Evolutionary conservation across 768 basidiomycete genomes (phyloP).

Genomic region (Coprinopsis strossmayeri): DNA sequence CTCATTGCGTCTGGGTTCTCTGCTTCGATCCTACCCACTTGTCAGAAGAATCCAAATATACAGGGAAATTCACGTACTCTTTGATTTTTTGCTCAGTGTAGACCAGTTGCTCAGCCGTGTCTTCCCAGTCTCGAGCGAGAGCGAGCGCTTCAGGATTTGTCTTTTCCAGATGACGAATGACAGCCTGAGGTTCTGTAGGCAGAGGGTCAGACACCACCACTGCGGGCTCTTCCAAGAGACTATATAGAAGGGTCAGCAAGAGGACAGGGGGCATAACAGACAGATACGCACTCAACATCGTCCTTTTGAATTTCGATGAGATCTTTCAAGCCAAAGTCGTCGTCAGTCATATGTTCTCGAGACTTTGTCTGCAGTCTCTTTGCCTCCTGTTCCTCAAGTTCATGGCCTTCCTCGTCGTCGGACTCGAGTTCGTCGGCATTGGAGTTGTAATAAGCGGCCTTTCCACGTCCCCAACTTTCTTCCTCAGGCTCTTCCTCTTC

Average conservation of each 20-base stretch:
- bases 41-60: background rate
- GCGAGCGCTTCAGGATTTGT: slow-evolving; percentile 75
- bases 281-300: slow-evolving; percentile 27
- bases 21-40: slow-evolving; percentile 36
- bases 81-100: slow-evolving; percentile 47
- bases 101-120: slow-evolving; percentile 49
- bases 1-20: slow-evolving; percentile 45
- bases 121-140: slow-evolving; percentile 79
- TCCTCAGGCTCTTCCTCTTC: slow-evolving; percentile 41
- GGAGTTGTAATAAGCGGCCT: slow-evolving; percentile 80
- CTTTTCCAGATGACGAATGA: slow-evolving; percentile 66
- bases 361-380: slow-evolving; percentile 70
- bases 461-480: slow-evolving; percentile 79
- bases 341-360: slow-evolving; percentile 63
- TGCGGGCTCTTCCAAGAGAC: slow-evolving; percentile 31
- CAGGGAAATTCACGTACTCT: slow-evolving; percentile 32
- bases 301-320: slow-evolving; percentile 30
- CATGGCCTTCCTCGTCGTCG: slow-evolving; percentile 84
- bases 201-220: slow-evolving; percentile 28
- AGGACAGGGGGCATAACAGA: background rate
- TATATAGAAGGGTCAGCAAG: slow-evolving; percentile 15
- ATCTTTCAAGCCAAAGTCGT: slow-evolving; percentile 81
- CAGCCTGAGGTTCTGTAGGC: slow-evolving; percentile 50
- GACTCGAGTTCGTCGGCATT: slow-evolving; percentile 77
- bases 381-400: slow-evolving; percentile 85